These are phyloP conservation scores for Pestalotiopsis sp. DNA, from an alignment of 2,329 filamentous ascomycete species.

Conservation along the genomic window DNA sequence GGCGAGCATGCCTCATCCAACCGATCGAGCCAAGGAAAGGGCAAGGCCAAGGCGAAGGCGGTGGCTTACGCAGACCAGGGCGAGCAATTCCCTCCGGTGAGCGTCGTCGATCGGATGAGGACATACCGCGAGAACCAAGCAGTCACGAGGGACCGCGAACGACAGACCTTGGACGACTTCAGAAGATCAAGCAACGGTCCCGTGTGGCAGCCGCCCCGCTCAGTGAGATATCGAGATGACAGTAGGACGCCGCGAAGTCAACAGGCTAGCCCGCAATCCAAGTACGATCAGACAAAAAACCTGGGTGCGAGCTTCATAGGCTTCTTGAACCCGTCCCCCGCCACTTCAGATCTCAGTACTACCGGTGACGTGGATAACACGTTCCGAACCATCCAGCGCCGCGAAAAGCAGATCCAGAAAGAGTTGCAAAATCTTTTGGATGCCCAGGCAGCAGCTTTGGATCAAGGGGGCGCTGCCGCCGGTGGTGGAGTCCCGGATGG, in stretches of 20 bases:
- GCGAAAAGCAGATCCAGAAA: conserved; percentile 55
- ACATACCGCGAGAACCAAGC: conserved; percentile 11
- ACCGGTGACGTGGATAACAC: conserved; percentile 26
- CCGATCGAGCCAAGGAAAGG: conserved; percentile 15
- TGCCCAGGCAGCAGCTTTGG: conserved; percentile 57
- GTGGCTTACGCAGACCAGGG: conserved; percentile 21
- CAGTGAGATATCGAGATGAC: conserved; percentile 17
- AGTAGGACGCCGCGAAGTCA: background rate
- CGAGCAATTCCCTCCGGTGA: conserved; percentile 15
- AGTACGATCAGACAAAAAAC: conserved; percentile 7
- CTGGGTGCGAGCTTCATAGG: conserved; percentile 28
- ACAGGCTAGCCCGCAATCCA: background rate
- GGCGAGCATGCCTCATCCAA: background rate
- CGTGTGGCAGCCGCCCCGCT: conserved; percentile 25
- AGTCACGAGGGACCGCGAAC: background rate
- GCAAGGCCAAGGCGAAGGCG: conserved; percentile 26
- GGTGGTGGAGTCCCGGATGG: conserved; percentile 23
- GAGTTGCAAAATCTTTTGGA: conserved; percentile 62
- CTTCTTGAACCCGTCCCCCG: conserved; percentile 23
- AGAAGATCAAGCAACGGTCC: conserved; percentile 8
- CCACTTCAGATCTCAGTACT: conserved; percentile 14
- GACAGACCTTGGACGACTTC: conserved; percentile 5
- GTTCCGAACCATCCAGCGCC: conserved; percentile 38
- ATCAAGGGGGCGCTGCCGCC: conserved; percentile 26
- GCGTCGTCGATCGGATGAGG: conserved; percentile 16